A percentile compares a stretch with the other conserved stretches of the same genome.
Conservation (phyloP, 495 filamentous ascomycete species). For the Penicillium angulare region DNA sequence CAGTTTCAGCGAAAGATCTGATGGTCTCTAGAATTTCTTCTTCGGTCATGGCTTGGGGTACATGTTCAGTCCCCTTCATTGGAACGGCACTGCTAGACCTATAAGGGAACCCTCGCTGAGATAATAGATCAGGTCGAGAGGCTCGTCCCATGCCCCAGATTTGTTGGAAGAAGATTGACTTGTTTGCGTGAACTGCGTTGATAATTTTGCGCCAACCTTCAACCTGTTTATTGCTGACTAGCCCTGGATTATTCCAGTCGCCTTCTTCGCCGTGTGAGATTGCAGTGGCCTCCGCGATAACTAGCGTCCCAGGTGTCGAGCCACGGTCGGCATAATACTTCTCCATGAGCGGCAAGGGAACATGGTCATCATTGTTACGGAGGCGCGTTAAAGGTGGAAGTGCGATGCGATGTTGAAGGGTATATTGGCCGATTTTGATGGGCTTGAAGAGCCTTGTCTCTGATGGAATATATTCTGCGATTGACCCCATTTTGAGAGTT, state of each 20-base stretch:
- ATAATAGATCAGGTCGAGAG: not conserved
- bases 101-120: constrained; percentile 3
- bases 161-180: constrained; percentile 6
- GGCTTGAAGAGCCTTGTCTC: constrained; percentile 4
- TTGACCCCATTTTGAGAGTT: constrained; percentile 2
- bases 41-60: constrained; percentile 43
- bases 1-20: constrained; percentile 53
- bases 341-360: constrained; percentile 4
- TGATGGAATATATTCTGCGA: not conserved
- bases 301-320: constrained; percentile 1
- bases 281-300: constrained; percentile 1
- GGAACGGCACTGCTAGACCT: constrained; percentile 2
- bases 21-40: constrained; percentile 51
- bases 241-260: not conserved
- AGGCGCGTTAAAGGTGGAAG: constrained; percentile 1
- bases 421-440: not conserved
- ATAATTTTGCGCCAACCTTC: constrained; percentile 6
- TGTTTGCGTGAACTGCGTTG: constrained; percentile 3
- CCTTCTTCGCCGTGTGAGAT: constrained; percentile 5
- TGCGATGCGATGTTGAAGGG: not conserved
- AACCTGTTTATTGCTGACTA: not conserved
- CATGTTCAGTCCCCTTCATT: not conserved
- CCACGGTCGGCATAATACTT: constrained; percentile 7
- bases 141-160: constrained; percentile 7
- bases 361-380: constrained; percentile 3